A percentile compares a stretch with the other conserved stretches of the same genome.
These are phyloP conservation scores for Talaromyces amestolkiae DNA, from an alignment of 2,329 filamentous ascomycete genomes.

Conservation along the genomic window DNA sequence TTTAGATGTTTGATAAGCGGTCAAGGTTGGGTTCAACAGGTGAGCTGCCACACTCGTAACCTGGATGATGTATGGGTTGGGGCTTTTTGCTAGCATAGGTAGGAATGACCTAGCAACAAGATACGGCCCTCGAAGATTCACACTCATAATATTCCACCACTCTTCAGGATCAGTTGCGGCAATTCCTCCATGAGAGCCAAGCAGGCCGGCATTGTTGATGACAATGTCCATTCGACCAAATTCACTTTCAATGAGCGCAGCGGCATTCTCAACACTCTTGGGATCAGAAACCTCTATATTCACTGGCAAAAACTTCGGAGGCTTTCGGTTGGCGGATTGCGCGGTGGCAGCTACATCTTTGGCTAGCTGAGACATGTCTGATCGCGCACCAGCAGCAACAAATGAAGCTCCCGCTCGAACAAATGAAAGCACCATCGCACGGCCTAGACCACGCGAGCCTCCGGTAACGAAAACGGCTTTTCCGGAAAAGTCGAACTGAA, in stretches of 20 bases:
- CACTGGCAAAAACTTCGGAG: conserved; percentile 41
- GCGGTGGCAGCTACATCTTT: conserved; percentile 38
- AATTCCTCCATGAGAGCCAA: conserved; percentile 30
- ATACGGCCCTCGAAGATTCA: conserved; percentile 53
- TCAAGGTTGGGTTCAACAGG: conserved; percentile 36
- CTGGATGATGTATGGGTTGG: conserved; percentile 47
- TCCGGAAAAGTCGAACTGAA: conserved; percentile 39
- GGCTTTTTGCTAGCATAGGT: conserved; percentile 36
- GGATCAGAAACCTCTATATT: conserved; percentile 45
- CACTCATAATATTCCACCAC: conserved; percentile 46
- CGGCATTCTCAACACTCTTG: conserved; percentile 37
- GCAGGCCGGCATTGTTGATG: conserved; percentile 48
- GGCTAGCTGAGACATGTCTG: conserved; percentile 41
- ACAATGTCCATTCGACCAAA: conserved; percentile 46
- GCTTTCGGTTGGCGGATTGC: conserved; percentile 29
- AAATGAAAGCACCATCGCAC: conserved; percentile 53
- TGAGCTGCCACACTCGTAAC: conserved; percentile 48
- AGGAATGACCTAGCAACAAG: conserved; percentile 47
- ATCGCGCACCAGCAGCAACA: conserved; percentile 56
- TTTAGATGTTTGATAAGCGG: conserved; percentile 50
- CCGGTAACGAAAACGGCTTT: conserved; percentile 55
- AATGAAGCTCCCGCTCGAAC: conserved; percentile 53
- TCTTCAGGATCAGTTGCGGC: conserved; percentile 35
- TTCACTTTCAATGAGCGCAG: conserved; percentile 32
- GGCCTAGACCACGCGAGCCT: conserved; percentile 55